These are phyloP conservation scores for Aureobasidium musti DNA, from an alignment of 2,329 filamentous ascomycete species.

Conservation along the genomic window DNA sequence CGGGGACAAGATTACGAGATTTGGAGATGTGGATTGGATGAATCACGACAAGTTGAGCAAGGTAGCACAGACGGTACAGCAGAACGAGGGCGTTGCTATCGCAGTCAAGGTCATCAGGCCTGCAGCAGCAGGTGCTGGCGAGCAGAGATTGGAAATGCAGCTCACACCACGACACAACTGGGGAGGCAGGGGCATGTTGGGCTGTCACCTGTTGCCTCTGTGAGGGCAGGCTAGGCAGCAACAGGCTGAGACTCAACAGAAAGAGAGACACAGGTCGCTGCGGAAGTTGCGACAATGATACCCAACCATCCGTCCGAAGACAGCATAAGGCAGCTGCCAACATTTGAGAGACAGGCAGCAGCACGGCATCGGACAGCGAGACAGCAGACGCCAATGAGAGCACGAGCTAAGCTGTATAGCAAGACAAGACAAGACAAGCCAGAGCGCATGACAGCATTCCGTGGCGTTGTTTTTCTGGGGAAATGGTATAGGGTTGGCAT, in stretches of 20 bases:
- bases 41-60: constrained; percentile 86
- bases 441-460: constrained; percentile 5
- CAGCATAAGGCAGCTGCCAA: not conserved
- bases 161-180: constrained; percentile 78
- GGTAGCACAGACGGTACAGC: constrained; percentile 86
- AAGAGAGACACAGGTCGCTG: not conserved
- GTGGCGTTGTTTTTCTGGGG: not conserved
- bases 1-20: constrained; percentile 79
- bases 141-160: constrained; percentile 63
- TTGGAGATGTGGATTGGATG: constrained; percentile 77
- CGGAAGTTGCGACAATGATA: not conserved
- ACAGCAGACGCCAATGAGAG: not conserved
- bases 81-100: constrained; percentile 76
- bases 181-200: constrained; percentile 86
- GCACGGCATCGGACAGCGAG: not conserved
- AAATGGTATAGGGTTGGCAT: constrained; percentile 20
- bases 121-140: constrained; percentile 62
- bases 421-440: not conserved
- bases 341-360: not conserved
- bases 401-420: not conserved
- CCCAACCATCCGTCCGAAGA: not conserved
- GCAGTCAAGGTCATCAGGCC: constrained; percentile 66
- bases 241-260: not conserved
- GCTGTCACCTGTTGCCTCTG: constrained; percentile 84
- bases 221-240: constrained; percentile 48